Evolutionary conservation across 2,329 filamentous ascomycete genomes (phyloP).

Genomic region (Pseudopithomyces maydicus): DNA sequence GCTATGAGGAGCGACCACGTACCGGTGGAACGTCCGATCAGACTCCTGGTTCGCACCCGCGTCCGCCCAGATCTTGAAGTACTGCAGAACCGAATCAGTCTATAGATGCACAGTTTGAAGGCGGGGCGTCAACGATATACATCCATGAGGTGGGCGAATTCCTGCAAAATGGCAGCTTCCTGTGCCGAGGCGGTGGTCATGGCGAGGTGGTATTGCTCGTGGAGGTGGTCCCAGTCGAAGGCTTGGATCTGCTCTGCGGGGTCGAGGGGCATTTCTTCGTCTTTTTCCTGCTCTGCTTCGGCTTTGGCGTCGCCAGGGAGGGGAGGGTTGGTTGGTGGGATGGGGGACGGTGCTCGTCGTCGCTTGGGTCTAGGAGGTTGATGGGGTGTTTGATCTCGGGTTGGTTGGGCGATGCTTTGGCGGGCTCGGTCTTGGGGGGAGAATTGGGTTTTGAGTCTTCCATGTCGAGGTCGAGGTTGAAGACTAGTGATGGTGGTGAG

Average conservation of each 20-base stretch:
- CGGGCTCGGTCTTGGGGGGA: conserved; percentile 18
- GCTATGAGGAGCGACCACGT: conserved; percentile 10
- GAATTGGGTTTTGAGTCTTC: conserved; percentile 5
- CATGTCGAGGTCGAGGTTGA: conserved; percentile 17
- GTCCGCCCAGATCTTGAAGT: conserved; percentile 79
- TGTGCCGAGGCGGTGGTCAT: conserved; percentile 66
- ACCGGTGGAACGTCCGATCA: conserved; percentile 78
- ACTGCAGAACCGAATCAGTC: conserved; percentile 55
- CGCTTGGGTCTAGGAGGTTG: conserved; percentile 23
- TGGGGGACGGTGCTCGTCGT: conserved; percentile 30
- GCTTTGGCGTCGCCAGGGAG: conserved; percentile 8
- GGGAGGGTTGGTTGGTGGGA: conserved; percentile 26
- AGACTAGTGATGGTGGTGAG: too few relatives aligned
- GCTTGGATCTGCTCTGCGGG: conserved; percentile 48
- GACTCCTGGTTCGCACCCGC: conserved; percentile 75
- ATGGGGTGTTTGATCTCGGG: conserved; percentile 10
- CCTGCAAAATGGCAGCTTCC: conserved; percentile 69
- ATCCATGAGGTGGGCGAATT: conserved; percentile 61
- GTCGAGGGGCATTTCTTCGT: conserved; percentile 24
- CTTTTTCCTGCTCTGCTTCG: conserved; percentile 13
- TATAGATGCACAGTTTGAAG: conserved; percentile 12
- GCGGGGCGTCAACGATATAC: conserved; percentile 23
- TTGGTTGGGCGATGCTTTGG: conserved; percentile 8
- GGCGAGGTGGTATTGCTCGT: conserved; percentile 69
- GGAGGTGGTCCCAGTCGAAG: conserved; percentile 81